Evolutionary conservation across 176 grass and related monocot species (phyloP).

Genomic region (Raddia distichophylla): DNA sequence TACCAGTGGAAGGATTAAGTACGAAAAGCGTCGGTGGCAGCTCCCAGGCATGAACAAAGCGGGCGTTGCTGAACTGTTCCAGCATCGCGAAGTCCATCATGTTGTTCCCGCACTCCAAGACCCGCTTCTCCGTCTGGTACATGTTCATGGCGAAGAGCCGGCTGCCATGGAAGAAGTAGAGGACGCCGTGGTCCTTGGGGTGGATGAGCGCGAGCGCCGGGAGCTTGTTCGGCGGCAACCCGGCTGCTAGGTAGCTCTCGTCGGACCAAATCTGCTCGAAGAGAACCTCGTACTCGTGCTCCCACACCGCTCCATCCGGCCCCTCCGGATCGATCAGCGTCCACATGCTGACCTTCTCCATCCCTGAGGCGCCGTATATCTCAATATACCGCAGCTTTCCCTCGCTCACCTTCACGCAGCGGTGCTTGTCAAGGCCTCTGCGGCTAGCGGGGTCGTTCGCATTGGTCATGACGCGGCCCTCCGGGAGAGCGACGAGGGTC

Average conservation of each 20-base stretch:
- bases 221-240: background rate
- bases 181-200: background rate
- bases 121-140: background rate
- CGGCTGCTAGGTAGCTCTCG: background rate
- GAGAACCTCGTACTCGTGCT: background rate
- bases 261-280: slow-evolving; percentile 24
- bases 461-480: background rate
- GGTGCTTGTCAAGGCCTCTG: background rate
- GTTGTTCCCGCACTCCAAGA: background rate
- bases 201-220: slow-evolving; percentile 24
- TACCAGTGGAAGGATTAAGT: background rate
- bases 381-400: slow-evolving; percentile 14
- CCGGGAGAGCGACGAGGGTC: background rate
- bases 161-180: slow-evolving; percentile 6
- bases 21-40: background rate
- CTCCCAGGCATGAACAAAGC: slow-evolving; percentile 8
- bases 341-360: background rate
- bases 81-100: background rate
- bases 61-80: background rate
- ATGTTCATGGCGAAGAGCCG: slow-evolving; percentile 5
- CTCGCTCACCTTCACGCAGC: background rate
- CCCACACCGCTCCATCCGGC: background rate
- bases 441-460: too few relatives aligned
- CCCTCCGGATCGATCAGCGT: background rate
- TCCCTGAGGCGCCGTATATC: background rate